Evolutionary conservation across 2,329 filamentous ascomycete genomes (phyloP).

Genomic region (Diplodia intermedia): DNA sequence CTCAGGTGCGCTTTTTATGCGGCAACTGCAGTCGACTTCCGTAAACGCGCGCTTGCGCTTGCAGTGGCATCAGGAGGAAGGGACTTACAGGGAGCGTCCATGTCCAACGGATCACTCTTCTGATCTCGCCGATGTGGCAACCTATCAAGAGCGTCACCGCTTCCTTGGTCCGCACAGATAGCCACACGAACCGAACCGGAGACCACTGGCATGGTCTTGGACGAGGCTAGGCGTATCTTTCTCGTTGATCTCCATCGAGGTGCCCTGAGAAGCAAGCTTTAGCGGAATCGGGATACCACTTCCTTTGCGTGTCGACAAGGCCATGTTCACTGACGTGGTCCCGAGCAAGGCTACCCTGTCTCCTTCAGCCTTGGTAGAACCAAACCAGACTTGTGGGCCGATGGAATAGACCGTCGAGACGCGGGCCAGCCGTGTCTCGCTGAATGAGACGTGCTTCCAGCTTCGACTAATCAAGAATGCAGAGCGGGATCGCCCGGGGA

Average conservation of each 20-base stretch:
- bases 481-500: background rate
- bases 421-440: background rate
- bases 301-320: too few relatives aligned
- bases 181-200: background rate
- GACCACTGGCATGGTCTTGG: background rate
- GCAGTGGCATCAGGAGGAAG: background rate
- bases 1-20: background rate
- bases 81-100: constrained; percentile 10
- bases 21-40: background rate
- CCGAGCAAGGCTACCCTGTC: background rate
- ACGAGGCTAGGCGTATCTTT: constrained; percentile 1
- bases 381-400: background rate
- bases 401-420: background rate
- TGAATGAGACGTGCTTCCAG: background rate
- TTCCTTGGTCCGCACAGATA: background rate
- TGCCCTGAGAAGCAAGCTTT: background rate
- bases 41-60: background rate
- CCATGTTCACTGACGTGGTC: background rate
- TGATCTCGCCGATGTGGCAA: background rate
- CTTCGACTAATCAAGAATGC: background rate
- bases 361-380: background rate
- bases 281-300: background rate
- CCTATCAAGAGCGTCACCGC: background rate
- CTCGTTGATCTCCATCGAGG: background rate
- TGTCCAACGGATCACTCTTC: too few relatives aligned